These are phyloP conservation scores for Plantago coronopus DNA, from an alignment of 305 asterid species.

Conservation along the genomic window DNA sequence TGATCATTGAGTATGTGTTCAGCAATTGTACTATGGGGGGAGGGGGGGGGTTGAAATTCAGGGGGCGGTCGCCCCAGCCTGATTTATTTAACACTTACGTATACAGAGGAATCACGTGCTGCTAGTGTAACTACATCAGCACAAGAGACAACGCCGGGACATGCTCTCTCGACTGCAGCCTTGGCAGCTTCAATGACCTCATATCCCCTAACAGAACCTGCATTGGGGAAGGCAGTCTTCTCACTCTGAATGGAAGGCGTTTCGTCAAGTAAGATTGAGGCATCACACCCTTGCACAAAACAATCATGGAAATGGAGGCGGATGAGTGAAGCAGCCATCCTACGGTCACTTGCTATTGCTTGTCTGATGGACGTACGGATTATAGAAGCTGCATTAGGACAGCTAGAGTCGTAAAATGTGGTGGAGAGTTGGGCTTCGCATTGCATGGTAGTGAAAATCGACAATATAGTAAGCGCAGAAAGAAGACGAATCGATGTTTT, in stretches of 20 bases:
- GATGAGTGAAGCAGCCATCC: constrained; percentile 41
- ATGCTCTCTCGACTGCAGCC: constrained; percentile 29
- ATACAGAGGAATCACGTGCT: constrained; percentile 35
- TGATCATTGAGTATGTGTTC: too few relatives aligned
- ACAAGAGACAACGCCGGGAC: constrained; percentile 37
- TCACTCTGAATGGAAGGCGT: constrained; percentile 32
- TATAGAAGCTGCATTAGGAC: constrained; percentile 23
- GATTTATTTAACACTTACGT: constrained; percentile 29
- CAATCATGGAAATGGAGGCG: too few relatives aligned
- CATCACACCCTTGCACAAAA: constrained; percentile 55
- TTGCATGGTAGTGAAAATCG: constrained; percentile 3
- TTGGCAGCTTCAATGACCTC: constrained; percentile 23
- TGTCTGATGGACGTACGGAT: constrained; percentile 28
- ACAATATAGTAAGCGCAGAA: constrained; percentile 18
- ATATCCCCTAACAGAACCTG: constrained; percentile 36
- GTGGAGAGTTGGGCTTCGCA: constrained; percentile 33
- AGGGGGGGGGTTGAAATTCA: too few relatives aligned
- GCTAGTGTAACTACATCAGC: constrained; percentile 36
- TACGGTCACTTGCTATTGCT: constrained; percentile 31
- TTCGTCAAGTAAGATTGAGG: constrained; percentile 43
- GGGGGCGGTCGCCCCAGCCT: too few relatives aligned
- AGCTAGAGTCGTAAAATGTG: constrained; percentile 26
- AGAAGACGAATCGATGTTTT: too few relatives aligned
- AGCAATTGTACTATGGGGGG: too few relatives aligned
- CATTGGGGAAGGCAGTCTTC: constrained; percentile 33